Evolutionary conservation across 2,329 filamentous ascomycete species (phyloP).

Genomic region (Penicillium sp.): DNA sequence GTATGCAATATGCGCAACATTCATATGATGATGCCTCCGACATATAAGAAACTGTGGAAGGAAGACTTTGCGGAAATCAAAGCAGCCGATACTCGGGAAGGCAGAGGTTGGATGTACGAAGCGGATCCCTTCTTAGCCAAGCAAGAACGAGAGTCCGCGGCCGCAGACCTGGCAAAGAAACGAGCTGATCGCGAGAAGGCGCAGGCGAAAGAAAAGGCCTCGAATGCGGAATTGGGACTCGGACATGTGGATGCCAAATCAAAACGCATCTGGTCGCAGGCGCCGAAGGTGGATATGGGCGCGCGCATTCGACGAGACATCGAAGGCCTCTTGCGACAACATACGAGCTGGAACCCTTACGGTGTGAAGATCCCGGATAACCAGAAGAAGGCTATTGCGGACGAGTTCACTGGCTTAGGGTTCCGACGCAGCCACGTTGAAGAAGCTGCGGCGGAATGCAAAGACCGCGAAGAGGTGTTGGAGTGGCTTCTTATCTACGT

Average conservation of each 20-base stretch:
- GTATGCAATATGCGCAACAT: constrained; percentile 95
- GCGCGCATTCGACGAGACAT: constrained; percentile 72
- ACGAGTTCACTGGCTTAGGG: constrained; percentile 71
- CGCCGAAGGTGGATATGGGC: constrained; percentile 91
- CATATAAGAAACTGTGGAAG: constrained; percentile 87
- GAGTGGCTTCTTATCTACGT: constrained; percentile 97
- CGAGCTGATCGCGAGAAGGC: constrained; percentile 63
- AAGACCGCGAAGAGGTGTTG: constrained; percentile 84
- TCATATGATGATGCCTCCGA: constrained; percentile 88
- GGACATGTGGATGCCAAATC: constrained; percentile 38
- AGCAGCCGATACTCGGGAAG: constrained; percentile 71
- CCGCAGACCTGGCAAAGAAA: constrained; percentile 73
- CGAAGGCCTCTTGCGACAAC: constrained; percentile 71
- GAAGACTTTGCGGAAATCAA: constrained; percentile 79
- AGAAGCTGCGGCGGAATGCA: constrained; percentile 82
- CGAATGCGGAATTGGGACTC: constrained; percentile 55
- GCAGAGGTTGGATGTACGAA: constrained; percentile 83
- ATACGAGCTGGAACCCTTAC: constrained; percentile 84
- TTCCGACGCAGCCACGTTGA: constrained; percentile 87
- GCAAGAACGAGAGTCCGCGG: constrained; percentile 74
- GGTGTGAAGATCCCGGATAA: constrained; percentile 60
- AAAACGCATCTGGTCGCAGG: constrained; percentile 75
- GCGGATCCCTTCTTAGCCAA: constrained; percentile 85
- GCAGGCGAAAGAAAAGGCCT: constrained; percentile 62
- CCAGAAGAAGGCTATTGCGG: constrained; percentile 60